These are phyloP conservation scores for Hamamelis virginiana DNA, from an alignment of 164 flowering plant genomes.

Conservation along the genomic window DNA sequence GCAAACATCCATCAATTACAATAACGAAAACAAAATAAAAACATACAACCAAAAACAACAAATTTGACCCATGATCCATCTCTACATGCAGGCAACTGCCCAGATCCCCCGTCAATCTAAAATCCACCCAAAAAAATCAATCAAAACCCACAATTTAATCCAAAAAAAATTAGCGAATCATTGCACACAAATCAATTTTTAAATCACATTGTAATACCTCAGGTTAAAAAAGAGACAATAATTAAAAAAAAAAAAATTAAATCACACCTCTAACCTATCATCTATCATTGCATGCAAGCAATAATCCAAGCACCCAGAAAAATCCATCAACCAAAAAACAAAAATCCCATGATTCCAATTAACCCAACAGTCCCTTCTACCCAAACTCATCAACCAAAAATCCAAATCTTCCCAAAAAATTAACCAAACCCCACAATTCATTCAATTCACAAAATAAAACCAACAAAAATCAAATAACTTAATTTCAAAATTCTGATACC, in stretches of 20 bases:
- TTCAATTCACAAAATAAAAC: background rate
- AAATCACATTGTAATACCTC: too few relatives aligned
- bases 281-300: too few relatives aligned
- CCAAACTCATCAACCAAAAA: background rate
- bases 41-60: background rate
- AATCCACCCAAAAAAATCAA: background rate
- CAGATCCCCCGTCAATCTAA: background rate
- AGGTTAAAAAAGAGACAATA: too few relatives aligned
- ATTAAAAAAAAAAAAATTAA: too few relatives aligned
- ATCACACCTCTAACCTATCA: too few relatives aligned
- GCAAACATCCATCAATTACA: background rate
- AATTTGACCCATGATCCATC: background rate
- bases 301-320: background rate
- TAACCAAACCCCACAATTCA: background rate
- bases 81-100: background rate
- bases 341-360: background rate
- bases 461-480: background rate
- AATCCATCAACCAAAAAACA: background rate
- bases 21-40: background rate
- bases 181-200: too few relatives aligned
- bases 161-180: background rate
- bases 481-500: conserved; percentile 17
- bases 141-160: background rate
- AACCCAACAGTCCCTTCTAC: background rate
- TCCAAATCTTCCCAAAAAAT: too few relatives aligned